Evolutionary conservation across 2,329 filamentous ascomycete genomes (phyloP).

Genomic region (Calycina marina): DNA sequence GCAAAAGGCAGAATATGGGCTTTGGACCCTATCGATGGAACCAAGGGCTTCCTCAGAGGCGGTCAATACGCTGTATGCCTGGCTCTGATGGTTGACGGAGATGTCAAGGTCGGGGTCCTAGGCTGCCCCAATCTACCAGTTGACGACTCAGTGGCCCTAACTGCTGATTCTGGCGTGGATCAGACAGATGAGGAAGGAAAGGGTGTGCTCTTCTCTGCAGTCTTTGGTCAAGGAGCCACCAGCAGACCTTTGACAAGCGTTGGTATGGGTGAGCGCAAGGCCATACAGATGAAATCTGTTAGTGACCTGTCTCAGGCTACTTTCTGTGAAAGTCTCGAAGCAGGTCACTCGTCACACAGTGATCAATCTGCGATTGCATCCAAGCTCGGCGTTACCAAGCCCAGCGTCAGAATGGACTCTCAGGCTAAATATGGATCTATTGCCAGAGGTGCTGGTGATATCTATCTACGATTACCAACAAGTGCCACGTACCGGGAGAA

Average conservation of each 20-base stretch:
- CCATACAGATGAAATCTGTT: conserved; percentile 69
- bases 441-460: conserved; percentile 81
- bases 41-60: conserved; percentile 89
- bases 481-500: conserved; percentile 89
- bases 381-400: conserved; percentile 72
- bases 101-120: conserved; percentile 86
- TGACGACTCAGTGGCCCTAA: conserved; percentile 59
- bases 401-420: conserved; percentile 92
- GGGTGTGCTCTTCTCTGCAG: conserved; percentile 79
- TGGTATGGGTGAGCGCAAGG: conserved; percentile 37
- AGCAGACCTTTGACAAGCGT: conserved; percentile 55
- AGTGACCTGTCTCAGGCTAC: conserved; percentile 63
- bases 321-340: conserved; percentile 95
- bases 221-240: conserved; percentile 65
- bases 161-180: conserved; percentile 57
- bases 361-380: conserved; percentile 76
- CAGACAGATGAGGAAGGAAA: conserved; percentile 60
- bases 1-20: conserved; percentile 76
- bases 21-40: conserved; percentile 94
- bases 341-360: conserved; percentile 77
- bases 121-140: conserved; percentile 92
- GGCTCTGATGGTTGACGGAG: conserved; percentile 78
- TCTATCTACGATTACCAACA: conserved; percentile 82
- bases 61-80: conserved; percentile 96
- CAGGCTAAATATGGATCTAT: conserved; percentile 97